Percentiles rank a stretch among this genome's conserved stretches.
Evolutionary conservation across 805 yeast genomes (phyloP).

Genomic region (Barnettozyma vustinii): DNA sequence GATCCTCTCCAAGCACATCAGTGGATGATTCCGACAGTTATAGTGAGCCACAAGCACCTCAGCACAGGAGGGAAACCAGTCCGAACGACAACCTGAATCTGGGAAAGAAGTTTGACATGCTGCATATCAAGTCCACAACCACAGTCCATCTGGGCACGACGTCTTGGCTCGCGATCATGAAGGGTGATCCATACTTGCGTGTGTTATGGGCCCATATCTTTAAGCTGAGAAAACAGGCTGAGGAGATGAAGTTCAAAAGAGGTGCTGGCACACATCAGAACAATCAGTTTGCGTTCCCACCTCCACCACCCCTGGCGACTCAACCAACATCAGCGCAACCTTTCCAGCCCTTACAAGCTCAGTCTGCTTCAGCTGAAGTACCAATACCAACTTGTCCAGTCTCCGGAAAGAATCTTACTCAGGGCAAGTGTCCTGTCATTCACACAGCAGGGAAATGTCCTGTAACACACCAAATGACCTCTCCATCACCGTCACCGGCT

Average conservation of each 20-base stretch:
- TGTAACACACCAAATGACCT: constrained; percentile 15
- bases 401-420: constrained; percentile 12
- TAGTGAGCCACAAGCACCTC: not conserved
- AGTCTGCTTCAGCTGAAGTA: not conserved
- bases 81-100: constrained; percentile 28
- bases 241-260: constrained; percentile 19
- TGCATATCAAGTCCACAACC: constrained; percentile 37
- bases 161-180: constrained; percentile 54
- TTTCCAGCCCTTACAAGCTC: not conserved
- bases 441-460: constrained; percentile 25
- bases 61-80: not conserved
- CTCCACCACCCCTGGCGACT: not conserved
- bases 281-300: not conserved
- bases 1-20: constrained; percentile 8
- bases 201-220: constrained; percentile 48
- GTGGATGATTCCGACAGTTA: constrained; percentile 5
- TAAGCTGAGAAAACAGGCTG: constrained; percentile 34
- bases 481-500: constrained; percentile 3
- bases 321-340: not conserved
- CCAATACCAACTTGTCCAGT: constrained; percentile 10
- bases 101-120: constrained; percentile 39
- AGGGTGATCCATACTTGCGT: constrained; percentile 52
- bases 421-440: constrained; percentile 25
- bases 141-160: constrained; percentile 45
- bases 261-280: not conserved